These are phyloP conservation scores for Dalbergia cultrata DNA, from an alignment of 306 rosid genomes.

Conservation along the genomic window DNA sequence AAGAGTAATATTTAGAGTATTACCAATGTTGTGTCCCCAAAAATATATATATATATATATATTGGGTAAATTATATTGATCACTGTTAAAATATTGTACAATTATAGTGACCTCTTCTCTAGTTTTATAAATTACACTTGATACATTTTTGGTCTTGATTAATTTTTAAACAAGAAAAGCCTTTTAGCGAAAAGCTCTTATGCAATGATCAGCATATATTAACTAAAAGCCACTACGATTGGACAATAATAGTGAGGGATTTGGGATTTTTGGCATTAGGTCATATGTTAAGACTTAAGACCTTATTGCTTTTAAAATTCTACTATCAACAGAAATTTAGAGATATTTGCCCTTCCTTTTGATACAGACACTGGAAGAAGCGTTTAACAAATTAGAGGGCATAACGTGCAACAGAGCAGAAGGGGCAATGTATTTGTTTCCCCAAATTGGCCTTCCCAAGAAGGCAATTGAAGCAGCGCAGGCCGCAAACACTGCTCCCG, in stretches of 20 bases:
- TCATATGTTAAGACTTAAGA: too few relatives aligned
- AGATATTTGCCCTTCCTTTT: background rate
- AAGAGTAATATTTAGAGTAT: constrained; percentile 24
- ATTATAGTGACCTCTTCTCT: background rate
- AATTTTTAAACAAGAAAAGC: too few relatives aligned
- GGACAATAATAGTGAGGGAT: too few relatives aligned
- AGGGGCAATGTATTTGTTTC: constrained; percentile 95
- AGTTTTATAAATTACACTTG: background rate
- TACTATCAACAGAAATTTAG: too few relatives aligned
- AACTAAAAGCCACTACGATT: too few relatives aligned
- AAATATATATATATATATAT: too few relatives aligned
- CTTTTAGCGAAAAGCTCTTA: background rate
- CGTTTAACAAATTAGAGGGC: constrained; percentile 80
- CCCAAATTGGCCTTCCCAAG: constrained; percentile 65
- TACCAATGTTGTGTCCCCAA: background rate
- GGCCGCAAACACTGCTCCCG: constrained; percentile 70
- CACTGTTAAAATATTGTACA: background rate
- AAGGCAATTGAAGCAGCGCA: constrained; percentile 88
- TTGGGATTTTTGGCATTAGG: too few relatives aligned
- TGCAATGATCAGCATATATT: too few relatives aligned
- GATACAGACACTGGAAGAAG: constrained; percentile 75
- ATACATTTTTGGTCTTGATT: too few relatives aligned
- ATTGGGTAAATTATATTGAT: background rate
- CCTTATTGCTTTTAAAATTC: too few relatives aligned
- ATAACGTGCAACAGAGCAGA: constrained; percentile 90